These are phyloP conservation scores for Dendrobium officinale DNA, from an alignment of 106 monocot genomes.

Conservation along the genomic window DNA sequence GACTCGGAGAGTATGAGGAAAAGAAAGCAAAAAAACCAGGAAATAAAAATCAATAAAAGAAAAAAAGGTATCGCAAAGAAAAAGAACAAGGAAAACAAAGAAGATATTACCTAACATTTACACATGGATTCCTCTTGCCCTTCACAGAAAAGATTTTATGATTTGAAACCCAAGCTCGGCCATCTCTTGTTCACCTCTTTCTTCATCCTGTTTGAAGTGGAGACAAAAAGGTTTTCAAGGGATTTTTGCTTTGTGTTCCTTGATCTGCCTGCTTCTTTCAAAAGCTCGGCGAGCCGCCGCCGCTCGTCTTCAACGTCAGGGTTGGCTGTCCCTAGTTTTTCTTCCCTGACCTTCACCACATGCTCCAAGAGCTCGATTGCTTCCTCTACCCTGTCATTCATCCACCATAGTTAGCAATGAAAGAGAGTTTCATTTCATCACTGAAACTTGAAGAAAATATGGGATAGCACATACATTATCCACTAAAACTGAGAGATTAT, in stretches of 20 bases:
- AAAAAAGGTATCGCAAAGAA: not conserved
- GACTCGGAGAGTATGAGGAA: not conserved
- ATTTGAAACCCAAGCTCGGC: conserved; percentile 43
- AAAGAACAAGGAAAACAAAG: not conserved
- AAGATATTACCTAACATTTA: conserved; percentile 4
- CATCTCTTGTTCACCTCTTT: conserved; percentile 38
- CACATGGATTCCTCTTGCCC: not conserved
- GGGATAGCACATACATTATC: too few species aligned
- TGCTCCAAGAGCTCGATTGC: conserved; percentile 49
- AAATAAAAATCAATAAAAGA: not conserved
- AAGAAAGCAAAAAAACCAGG: not conserved
- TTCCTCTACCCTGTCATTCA: conserved; percentile 35
- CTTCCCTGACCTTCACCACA: conserved; percentile 43
- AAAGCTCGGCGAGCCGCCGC: conserved; percentile 38
- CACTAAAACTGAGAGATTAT: too few species aligned
- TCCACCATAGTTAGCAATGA: too few species aligned
- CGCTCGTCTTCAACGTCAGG: conserved; percentile 51
- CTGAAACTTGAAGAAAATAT: too few species aligned
- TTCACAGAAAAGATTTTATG: conserved; percentile 2
- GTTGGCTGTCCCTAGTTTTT: conserved; percentile 52
- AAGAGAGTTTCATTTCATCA: too few species aligned
- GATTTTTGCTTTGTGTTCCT: conserved; percentile 42
- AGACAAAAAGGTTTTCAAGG: conserved; percentile 41
- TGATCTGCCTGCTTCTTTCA: conserved; percentile 44
- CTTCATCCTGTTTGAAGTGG: conserved; percentile 32